Conservation (phyloP, 805 yeast species). For the Wickerhamomyces hampshirensis region DNA sequence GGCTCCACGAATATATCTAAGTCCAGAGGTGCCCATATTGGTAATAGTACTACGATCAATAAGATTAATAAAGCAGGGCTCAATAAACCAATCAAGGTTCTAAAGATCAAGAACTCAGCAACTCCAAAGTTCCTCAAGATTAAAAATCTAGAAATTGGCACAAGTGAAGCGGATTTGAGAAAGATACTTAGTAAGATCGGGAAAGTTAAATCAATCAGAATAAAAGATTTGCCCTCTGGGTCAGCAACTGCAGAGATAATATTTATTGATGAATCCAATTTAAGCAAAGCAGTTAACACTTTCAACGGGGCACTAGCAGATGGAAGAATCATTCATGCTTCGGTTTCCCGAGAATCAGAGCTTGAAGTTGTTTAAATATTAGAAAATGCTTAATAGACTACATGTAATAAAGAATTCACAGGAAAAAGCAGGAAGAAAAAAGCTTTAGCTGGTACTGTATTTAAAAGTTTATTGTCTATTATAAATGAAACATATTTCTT, state of each 20-base stretch:
- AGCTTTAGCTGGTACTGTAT: too few relatives aligned
- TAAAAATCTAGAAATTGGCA: conserved; percentile 28
- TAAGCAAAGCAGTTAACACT: conserved; percentile 27
- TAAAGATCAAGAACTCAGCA: conserved; percentile 22
- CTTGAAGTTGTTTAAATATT: not conserved
- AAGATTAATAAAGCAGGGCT: not conserved
- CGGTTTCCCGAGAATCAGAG: conserved; percentile 12
- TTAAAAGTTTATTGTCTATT: too few relatives aligned
- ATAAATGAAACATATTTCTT: too few relatives aligned
- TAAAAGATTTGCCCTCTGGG: conserved; percentile 34
- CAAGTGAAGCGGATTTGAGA: conserved; percentile 25
- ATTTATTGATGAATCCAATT: conserved; percentile 25
- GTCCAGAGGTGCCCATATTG: too few relatives aligned
- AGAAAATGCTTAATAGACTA: not conserved
- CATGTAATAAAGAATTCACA: too few relatives aligned
- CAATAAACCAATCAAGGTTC: not conserved
- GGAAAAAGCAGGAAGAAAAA: too few relatives aligned
- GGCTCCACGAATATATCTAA: too few relatives aligned
- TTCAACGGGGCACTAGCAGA: conserved; percentile 45
- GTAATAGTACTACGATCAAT: too few relatives aligned
- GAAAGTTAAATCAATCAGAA: conserved; percentile 16
- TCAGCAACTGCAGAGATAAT: conserved; percentile 35
- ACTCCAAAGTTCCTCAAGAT: conserved; percentile 25
- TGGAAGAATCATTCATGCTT: conserved; percentile 35
- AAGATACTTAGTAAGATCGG: conserved; percentile 23